Base-by-base conservation (phyloP, 2,329 filamentous ascomycete species). In the Onygena corvina region DNA sequence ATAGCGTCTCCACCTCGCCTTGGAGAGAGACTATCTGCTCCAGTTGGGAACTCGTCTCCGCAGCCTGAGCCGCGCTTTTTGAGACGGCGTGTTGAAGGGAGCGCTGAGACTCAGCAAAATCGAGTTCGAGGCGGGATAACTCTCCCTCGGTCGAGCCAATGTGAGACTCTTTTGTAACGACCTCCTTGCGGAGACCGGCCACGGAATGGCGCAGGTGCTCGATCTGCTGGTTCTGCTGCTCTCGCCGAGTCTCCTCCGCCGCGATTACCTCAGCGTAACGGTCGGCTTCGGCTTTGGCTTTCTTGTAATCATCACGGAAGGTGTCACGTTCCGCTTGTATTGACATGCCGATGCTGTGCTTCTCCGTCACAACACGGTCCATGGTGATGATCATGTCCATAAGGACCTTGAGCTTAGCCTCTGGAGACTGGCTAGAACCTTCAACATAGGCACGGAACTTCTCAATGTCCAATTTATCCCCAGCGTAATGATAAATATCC, bases 1-100 rank as follows among this genome's bases (percentile, higher is more conserved):
- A 34, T 12, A 35, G 31, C 9, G 40, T 20, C 18, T 52, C 25
- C 20, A 46, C 40, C 35, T 53, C 50, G 16, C 36, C 44, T n/a
- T 18, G 38, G 16, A 53, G 47, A n/a, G 35, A 27, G 8, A n/a
- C 34, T 9, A 48, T 31, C 27, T 50, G 44, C 23, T 46, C 27
- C 40, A 42, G 20, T 42, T 47, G 29, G 44, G 35, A 12, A 6
- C 9, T 31, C 18, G 38, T 8, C 31, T 47, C 25, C 11, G 44
- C 34, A 21, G 11, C 23, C 33, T 42, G 34, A 25, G 46, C 45
- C 9, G 27, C 29, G 27, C 42, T 33, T 33, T 52, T 42, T 6
- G 36, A 47, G 45, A 21, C 20, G 12, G 31, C 23, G 7, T 23
- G 30, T 8, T 34, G 45, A 16, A 53, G 40, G 11, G 31, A 25